Percentiles rank a stretch among this genome's conserved stretches.
These are phyloP conservation scores for Pseudogymnoascus pannorum DNA, from an alignment of 2,329 filamentous ascomycete genomes.

Conservation along the genomic window DNA sequence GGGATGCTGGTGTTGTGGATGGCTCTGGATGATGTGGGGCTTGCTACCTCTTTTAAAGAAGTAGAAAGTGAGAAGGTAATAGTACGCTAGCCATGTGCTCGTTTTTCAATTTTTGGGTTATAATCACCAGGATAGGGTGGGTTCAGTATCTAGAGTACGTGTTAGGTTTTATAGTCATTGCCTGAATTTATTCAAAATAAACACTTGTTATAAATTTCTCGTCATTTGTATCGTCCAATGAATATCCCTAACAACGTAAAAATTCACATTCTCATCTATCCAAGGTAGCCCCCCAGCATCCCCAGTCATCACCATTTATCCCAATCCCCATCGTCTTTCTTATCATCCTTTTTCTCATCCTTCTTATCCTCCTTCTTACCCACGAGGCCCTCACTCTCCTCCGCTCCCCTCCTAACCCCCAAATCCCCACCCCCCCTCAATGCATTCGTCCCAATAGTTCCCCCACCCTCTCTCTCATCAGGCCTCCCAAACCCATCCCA, in stretches of 20 bases:
- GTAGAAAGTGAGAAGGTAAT: background rate
- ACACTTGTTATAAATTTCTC: background rate
- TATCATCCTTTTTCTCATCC: conserved; percentile 16
- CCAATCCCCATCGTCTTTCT: conserved; percentile 24
- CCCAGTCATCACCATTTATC: conserved; percentile 22
- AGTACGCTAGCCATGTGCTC: background rate
- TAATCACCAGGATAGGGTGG: background rate
- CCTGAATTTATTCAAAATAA: background rate
- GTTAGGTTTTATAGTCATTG: background rate
- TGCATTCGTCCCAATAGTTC: background rate
- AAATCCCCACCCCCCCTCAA: background rate
- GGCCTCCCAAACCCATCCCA: conserved; percentile 84
- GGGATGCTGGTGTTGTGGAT: background rate
- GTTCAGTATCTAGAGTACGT: background rate
- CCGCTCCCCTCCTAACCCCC: background rate
- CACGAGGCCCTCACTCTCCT: background rate
- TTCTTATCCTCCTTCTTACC: conserved; percentile 15
- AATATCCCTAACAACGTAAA: background rate
- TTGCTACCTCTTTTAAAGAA: background rate
- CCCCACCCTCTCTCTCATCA: conserved; percentile 33
- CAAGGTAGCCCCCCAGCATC: conserved; percentile 1
- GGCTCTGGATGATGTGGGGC: background rate
- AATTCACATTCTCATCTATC: background rate
- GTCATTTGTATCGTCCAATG: background rate
- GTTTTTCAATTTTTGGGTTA: background rate